phyloP scores from a whole-genome alignment of 2,329 filamentous ascomycete species.

The Kalmusia sp. region DNA sequence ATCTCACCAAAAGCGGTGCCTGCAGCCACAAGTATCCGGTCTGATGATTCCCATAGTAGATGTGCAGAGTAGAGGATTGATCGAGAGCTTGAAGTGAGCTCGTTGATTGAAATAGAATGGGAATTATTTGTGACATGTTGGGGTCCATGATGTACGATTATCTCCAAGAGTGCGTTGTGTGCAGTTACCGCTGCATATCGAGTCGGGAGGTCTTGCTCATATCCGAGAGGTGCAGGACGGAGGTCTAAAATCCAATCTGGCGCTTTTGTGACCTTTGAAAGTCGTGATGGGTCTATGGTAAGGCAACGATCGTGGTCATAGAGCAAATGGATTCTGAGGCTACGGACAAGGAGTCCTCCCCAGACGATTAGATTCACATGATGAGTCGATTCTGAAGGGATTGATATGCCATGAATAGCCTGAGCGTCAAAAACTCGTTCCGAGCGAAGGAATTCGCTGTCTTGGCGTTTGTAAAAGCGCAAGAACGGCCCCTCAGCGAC shows the following conservation, averaged over 20 bases:
- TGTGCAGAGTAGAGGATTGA: constrained; percentile 90
- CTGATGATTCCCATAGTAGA: constrained; percentile 66
- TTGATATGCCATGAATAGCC: constrained; percentile 75
- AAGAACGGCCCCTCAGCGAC: constrained; percentile 54
- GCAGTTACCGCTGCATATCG: constrained; percentile 69
- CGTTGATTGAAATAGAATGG: constrained; percentile 51
- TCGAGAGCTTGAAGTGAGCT: constrained; percentile 69
- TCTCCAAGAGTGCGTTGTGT: constrained; percentile 78
- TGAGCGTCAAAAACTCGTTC: constrained; percentile 70
- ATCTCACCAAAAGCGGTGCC: constrained; percentile 97
- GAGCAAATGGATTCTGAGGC: constrained; percentile 27
- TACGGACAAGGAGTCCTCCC: constrained; percentile 58
- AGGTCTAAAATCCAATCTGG: constrained; percentile 49
- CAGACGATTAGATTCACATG: constrained; percentile 42
- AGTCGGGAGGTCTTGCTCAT: constrained; percentile 14
- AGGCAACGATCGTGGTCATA: constrained; percentile 31
- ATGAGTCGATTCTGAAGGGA: constrained; percentile 38
- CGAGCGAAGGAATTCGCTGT: constrained; percentile 31
- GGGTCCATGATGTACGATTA: constrained; percentile 41
- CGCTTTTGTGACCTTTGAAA: constrained; percentile 30
- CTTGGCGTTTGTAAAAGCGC: constrained; percentile 43
- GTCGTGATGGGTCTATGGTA: constrained; percentile 13
- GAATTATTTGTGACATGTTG: constrained; percentile 13
- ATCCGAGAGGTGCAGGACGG: constrained; percentile 20
- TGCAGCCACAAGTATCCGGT: constrained; percentile 76